phyloP scores from a whole-genome alignment of 2,329 filamentous ascomycete species.

The Fusarium xyrophilum region DNA sequence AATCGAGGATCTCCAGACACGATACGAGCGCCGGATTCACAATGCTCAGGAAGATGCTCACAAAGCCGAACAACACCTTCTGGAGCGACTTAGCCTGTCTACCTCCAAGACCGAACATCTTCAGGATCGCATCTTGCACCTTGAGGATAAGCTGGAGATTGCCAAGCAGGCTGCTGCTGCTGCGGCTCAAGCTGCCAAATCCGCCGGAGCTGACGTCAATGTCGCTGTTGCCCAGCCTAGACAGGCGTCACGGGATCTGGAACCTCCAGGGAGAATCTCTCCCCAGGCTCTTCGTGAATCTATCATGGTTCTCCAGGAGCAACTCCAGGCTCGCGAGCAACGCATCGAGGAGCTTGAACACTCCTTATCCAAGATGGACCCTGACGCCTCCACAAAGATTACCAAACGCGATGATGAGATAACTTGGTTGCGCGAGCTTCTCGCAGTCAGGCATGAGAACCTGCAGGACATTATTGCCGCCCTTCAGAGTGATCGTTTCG shows the following conservation, averaged over 20 bases:
- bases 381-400: slow-evolving; percentile 80
- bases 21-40: slow-evolving; percentile 75
- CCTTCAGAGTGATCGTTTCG: slow-evolving; percentile 75
- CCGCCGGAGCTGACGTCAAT: slow-evolving; percentile 54
- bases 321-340: slow-evolving; percentile 91
- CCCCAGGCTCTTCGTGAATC: slow-evolving; percentile 94
- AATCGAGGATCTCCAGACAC: slow-evolving; percentile 75
- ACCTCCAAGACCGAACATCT: slow-evolving; percentile 85
- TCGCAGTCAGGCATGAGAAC: slow-evolving; percentile 89
- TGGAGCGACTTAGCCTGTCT: slow-evolving; percentile 81
- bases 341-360: slow-evolving; percentile 87
- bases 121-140: slow-evolving; percentile 81
- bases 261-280: slow-evolving; percentile 83
- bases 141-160: slow-evolving; percentile 91
- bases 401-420: slow-evolving; percentile 95
- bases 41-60: slow-evolving; percentile 83
- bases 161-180: slow-evolving; percentile 86
- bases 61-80: slow-evolving; percentile 77
- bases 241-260: slow-evolving; percentile 48
- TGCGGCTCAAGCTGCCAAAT: slow-evolving; percentile 77
- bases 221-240: slow-evolving; percentile 33
- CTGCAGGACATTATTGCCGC: slow-evolving; percentile 88
- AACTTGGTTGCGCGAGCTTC: slow-evolving; percentile 89
- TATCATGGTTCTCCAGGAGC: slow-evolving; percentile 94
- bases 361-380: slow-evolving; percentile 71